Base-by-base conservation (phyloP, 768 basidiomycete genomes). In the Lactarius akahatsu region DNA sequence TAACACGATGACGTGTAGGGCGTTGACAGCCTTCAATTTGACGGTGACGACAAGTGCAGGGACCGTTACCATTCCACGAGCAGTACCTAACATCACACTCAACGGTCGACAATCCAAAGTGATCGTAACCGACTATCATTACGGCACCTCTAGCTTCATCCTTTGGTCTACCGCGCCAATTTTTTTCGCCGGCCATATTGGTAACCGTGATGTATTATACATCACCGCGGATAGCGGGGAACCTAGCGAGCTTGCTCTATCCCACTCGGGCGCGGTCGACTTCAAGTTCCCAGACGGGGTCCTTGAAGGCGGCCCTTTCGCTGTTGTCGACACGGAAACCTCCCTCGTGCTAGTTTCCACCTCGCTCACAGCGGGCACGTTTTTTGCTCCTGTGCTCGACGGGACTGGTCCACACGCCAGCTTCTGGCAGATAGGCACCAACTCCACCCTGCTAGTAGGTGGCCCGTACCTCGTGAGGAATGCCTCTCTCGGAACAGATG, bases 381-480 rank as follows among this genome's bases (percentile, higher is more conserved):
- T 92, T 78, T 94, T 89, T 86, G 80, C 88, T 5, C 93, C 93
- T 1, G 81, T 84, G 20, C 79, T 93, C 52, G 69, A 73, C 7
- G 69, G 74, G 5, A 75, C 72, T 4, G 76, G 80, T 34, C 78
- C 81, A 15, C 80, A 88, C 63, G 78, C 78, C 50, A 85, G 83
- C 70, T 92, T 80, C 79, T 93, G 88, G 87, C 80, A 85, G 61
- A 77, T 91, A 59, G 91, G 92, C 32, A 86, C 88, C 28, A 92
- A 92, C 70, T 74, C 80, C 4, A 85, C 88, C 13, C 79, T 90
- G 30, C 78, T 94, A 1, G 63, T 82, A 74, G 68, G 79, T 58
- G 82, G 82, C 4, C 80, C 81, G n/a, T 76, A 81, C 71, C 76
- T 83, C 54, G 80, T 83, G 26, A 78, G 82, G 23, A 78, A 78